A percentile compares a stretch with the other conserved stretches of the same genome.
These are phyloP conservation scores for Heliamphora pulchella DNA, from an alignment of 179 eudicot species.

Conservation along the genomic window DNA sequence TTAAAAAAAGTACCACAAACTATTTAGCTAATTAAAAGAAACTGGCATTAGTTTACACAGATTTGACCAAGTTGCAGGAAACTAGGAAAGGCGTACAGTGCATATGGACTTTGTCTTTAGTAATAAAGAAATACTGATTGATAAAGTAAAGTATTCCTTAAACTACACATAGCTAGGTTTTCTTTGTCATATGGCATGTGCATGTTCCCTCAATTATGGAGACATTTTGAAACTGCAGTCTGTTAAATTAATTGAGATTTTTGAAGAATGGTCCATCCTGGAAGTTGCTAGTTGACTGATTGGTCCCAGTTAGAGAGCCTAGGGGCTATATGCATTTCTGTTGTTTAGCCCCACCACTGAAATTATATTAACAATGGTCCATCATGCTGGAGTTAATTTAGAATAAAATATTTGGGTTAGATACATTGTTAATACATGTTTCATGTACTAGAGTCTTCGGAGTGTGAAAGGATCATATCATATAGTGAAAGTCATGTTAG, in stretches of 20 bases:
- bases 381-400: background rate
- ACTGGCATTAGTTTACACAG: no score
- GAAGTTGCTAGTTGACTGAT: slow-evolving; percentile 17
- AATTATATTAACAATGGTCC: slow-evolving; percentile 15
- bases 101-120: slow-evolving; percentile 4
- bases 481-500: no score
- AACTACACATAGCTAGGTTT: background rate
- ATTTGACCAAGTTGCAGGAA: no score
- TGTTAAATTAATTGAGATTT: slow-evolving; percentile 11
- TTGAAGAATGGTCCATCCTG: slow-evolving; percentile 14
- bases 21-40: no score
- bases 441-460: no score
- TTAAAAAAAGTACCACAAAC: no score
- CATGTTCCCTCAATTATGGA: slow-evolving; percentile 12
- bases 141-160: background rate
- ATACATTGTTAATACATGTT: no score
- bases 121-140: background rate
- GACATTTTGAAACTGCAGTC: slow-evolving; percentile 1
- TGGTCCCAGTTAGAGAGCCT: slow-evolving; percentile 16
- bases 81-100: background rate
- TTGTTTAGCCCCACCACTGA: slow-evolving; percentile 18
- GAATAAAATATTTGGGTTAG: no score
- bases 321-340: slow-evolving; percentile 5
- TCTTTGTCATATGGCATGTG: slow-evolving; percentile 15
- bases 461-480: no score